Conservation (phyloP, 306 rosid genomes). For the Cucumis cinereus region DNA sequence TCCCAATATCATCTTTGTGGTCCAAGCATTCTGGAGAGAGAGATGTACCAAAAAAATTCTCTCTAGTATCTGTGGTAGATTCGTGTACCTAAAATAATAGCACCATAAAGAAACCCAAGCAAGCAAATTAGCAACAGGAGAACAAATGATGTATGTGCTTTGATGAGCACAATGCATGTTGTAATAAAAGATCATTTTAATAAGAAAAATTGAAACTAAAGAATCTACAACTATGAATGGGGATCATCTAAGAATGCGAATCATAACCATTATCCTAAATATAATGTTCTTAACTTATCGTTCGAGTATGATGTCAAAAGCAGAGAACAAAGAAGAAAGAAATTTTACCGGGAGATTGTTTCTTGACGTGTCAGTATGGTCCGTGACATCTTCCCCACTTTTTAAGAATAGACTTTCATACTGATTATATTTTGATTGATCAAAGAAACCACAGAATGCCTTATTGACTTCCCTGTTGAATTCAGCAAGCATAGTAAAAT, state of each 20-base stretch:
- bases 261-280: background rate
- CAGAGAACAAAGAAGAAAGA: conserved; percentile 9
- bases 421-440: conserved; percentile 27
- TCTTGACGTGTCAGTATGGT: background rate
- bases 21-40: conserved; percentile 17
- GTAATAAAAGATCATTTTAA: background rate
- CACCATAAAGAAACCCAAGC: background rate
- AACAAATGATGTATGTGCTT: background rate
- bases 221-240: conserved; percentile 2
- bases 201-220: background rate
- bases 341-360: conserved; percentile 13
- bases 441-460: conserved; percentile 79
- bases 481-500: conserved; percentile 10
- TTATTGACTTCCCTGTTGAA: conserved; percentile 74
- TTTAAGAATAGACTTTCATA: conserved; percentile 25
- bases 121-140: background rate
- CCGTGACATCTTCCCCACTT: conserved; percentile 12
- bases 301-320: background rate
- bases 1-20: conserved; percentile 31
- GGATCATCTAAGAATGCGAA: background rate
- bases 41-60: conserved; percentile 17
- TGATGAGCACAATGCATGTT: background rate
- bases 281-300: background rate
- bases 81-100: conserved; percentile 22
- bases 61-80: conserved; percentile 21